Base-by-base conservation (phyloP, 1,139 yeast species). In the Pichia sp. region DNA sequence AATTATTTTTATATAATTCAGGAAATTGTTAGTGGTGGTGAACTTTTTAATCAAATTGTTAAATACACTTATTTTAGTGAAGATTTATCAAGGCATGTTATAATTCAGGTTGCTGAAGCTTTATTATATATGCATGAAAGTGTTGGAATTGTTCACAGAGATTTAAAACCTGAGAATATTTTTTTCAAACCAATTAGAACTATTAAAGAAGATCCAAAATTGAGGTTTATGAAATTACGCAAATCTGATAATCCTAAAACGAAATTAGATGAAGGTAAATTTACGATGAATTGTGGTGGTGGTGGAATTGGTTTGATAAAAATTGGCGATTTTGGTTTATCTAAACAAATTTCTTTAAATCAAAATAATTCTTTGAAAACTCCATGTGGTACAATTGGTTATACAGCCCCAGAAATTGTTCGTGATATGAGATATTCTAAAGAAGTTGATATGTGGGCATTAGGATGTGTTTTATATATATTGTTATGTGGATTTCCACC, bases 401-500 rank as follows among this genome's bases (percentile, higher is more conserved):
- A 86, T 63, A 87, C 97, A 2, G 96, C 96, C 0, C 97, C 97
- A 0, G 97, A 90, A 66, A 94, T 89, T 45, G 95, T 90, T 42
- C 81, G 78, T 60, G 94, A 86, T 63, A 88, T 87, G 66, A 76
- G 79, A 52, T 90, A 90, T 62, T 86, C 95, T 6, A 88, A 86
- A 69, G 78, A 89, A 44, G 97, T 90, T 26, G 97, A 90, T 65
- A 85, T 90, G 79, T 90, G 97, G 97, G 95, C 96, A 5, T 70
- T 90, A 47, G 97, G 97, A 1, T 90, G 97, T 67, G 94, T 90
- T 7, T 66, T 90, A 53, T 90, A 90, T 63, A 90, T 96, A 0
- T 74, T 89, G 33, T 69, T 90, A 43, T 89, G 97, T 70, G 97
- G 97, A 4, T 90, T 90, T 67, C 97, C 97, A 1, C 97, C 97